These are phyloP conservation scores for Gossypium mustelinum DNA, from an alignment of 345 rosid genomes.

Conservation along the genomic window DNA sequence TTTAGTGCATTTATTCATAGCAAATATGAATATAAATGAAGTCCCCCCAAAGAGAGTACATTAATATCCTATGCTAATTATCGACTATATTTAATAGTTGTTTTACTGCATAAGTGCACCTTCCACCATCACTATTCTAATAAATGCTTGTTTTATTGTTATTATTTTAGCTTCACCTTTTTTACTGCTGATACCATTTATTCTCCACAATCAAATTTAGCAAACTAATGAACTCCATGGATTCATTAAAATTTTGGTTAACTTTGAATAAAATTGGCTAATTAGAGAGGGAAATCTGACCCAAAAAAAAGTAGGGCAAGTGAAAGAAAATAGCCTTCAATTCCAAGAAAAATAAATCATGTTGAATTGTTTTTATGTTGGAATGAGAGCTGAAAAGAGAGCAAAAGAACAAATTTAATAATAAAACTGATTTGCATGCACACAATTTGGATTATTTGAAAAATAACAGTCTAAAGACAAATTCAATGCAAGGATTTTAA, in stretches of 20 bases:
- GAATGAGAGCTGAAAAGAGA: neutral
- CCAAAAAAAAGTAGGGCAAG: no score
- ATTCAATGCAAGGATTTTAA: neutral
- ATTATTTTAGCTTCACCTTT: no score
- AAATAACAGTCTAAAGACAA: neutral
- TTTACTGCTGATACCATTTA: no score
- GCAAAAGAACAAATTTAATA: neutral
- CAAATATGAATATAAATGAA: neutral
- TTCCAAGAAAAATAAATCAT: neutral
- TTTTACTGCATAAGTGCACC: neutral
- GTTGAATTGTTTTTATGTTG: neutral
- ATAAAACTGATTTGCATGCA: neutral
- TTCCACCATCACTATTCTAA: neutral
- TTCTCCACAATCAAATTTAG: no score
- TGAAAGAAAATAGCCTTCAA: neutral
- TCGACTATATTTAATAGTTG: neutral
- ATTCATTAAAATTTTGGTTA: neutral
- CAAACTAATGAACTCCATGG: neutral
- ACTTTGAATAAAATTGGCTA: neutral
- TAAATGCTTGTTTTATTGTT: neutral
- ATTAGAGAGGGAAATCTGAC: neutral
- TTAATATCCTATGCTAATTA: neutral
- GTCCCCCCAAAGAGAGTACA: neutral
- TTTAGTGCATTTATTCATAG: neutral
- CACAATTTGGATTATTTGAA: neutral